Base-by-base conservation (phyloP, 169 alveolate genomes). In the Babesia gibsoni region DNA sequence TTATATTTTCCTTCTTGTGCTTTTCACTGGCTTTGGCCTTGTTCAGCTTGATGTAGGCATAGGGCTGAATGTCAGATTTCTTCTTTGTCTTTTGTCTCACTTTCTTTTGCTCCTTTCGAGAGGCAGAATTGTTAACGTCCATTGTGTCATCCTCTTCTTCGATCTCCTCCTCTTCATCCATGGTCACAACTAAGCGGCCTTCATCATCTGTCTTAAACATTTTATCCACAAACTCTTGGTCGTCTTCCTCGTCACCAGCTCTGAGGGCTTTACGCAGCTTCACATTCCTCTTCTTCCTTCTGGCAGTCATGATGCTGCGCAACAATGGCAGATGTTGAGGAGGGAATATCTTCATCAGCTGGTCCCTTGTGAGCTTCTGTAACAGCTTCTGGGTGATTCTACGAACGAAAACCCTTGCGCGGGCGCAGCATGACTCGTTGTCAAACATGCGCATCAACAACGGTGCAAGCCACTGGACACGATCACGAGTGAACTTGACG, bases 361-460 rank as follows among this genome's bases (percentile, higher is more conserved):
- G 65, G 58, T 77, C 86, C 20, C 86, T 32, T 0, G 52, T 67
- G 42, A 77, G 82, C 27, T 63, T 67, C 18, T 39, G 49, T 57
- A 77, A 20, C 35, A 77, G 57, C 52, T 77, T 77, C 75, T 77
- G 73, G 12, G 58, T 61, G 9, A 77, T 66, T 12, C 86, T 61
- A 3, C 86, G 59, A 2, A 77, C 86, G 50, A 42, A 77, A 29
- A 61, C 69, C 81, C 52, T 77, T 10, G 82, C 77, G 49, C 52
- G 25, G 18, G 5, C 50, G 46, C 81, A 67, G 63, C 82, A 77
- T 52, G 25, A 42, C 27, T 65, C 58, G 45, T 77, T 77, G 22
- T 77, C 64, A 68, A 77, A 77, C 75, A 77, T 48, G 14, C 23
- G 30, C 81, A 77, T 59, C 56, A 68, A 33, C 73, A 61, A 27